phyloP scores from a whole-genome alignment of 345 rosid genomes.

The Boechera stricta region DNA sequence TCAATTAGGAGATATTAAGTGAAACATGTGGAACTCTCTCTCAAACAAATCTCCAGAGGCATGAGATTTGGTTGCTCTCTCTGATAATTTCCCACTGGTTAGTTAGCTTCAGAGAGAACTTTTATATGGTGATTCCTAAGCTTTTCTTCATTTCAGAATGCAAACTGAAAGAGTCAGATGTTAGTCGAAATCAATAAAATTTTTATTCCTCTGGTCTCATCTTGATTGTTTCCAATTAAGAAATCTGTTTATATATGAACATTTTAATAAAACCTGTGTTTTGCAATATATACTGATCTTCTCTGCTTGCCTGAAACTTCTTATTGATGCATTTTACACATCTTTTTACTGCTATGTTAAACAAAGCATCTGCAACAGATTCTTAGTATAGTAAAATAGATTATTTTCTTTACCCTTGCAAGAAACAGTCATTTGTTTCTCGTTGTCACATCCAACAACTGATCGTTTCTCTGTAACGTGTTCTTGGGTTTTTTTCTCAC shows the following conservation, averaged over 20 bases:
- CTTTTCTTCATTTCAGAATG: neutral
- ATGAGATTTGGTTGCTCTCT: constrained; percentile 12
- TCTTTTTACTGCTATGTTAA: neutral
- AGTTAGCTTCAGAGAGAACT: neutral
- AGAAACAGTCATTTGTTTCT: neutral
- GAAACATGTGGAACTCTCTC: constrained; percentile 7
- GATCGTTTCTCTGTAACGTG: constrained; percentile 7
- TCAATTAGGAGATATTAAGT: neutral
- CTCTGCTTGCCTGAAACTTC: constrained; percentile 20
- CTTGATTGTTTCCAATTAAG: neutral
- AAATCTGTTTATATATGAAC: neutral
- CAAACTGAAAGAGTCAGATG: constrained; percentile 3
- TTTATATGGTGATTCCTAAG: neutral
- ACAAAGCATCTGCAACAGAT: constrained; percentile 26
- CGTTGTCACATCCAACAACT: neutral
- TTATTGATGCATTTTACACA: constrained; percentile 7
- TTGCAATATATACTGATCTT: constrained; percentile 6
- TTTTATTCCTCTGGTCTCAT: neutral
- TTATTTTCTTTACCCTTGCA: neutral
- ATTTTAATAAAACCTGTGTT: neutral
- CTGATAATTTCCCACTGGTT: neutral
- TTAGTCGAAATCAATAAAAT: neutral
- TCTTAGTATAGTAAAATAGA: constrained; percentile 11
- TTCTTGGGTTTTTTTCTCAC: constrained; percentile 10
- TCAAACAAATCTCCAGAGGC: neutral